A percentile compares a stretch with the other conserved stretches of the same genome.
These are phyloP conservation scores for Globisporangium radiosum DNA, from an alignment of 352 stramenopile species.

Conservation along the genomic window DNA sequence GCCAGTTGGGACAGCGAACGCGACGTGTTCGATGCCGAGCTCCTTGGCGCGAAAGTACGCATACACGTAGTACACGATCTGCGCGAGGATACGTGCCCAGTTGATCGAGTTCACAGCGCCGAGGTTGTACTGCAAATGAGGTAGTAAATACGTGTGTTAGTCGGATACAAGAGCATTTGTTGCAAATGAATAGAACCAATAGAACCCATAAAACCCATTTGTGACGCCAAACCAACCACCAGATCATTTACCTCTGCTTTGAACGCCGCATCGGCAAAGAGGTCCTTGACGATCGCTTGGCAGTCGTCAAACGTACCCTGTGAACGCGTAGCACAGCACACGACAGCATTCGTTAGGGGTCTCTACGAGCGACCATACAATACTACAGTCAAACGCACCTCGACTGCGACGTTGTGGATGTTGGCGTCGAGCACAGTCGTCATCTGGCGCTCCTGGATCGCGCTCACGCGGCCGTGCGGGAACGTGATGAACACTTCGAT, in stretches of 20 bases:
- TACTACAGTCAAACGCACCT: constrained; percentile 14
- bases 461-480: constrained; percentile 92
- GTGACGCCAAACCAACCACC: too few species aligned
- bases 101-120: constrained; percentile 99
- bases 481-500: constrained; percentile 99
- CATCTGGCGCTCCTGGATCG: constrained; percentile 99
- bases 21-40: constrained; percentile 63
- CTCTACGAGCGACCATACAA: too few species aligned
- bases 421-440: constrained; percentile 97
- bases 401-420: constrained; percentile 95
- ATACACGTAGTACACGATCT: constrained; percentile 99
- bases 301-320: constrained; percentile 99
- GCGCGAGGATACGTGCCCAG: constrained; percentile 97
- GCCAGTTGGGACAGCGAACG: constrained; percentile 97
- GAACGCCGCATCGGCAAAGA: constrained; percentile 94
- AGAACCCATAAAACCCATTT: neutral
- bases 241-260: constrained; percentile 58
- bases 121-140: constrained; percentile 65
- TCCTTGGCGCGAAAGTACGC: constrained; percentile 90
- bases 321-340: neutral
- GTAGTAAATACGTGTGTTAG: neutral
- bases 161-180: too few species aligned
- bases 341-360: too few species aligned
- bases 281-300: constrained; percentile 98
- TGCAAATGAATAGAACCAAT: neutral